Percentiles rank a stretch among this genome's conserved stretches.
Evolutionary conservation across 139 green algal species (phyloP).

Genomic region (Picochlorum sp.): DNA sequence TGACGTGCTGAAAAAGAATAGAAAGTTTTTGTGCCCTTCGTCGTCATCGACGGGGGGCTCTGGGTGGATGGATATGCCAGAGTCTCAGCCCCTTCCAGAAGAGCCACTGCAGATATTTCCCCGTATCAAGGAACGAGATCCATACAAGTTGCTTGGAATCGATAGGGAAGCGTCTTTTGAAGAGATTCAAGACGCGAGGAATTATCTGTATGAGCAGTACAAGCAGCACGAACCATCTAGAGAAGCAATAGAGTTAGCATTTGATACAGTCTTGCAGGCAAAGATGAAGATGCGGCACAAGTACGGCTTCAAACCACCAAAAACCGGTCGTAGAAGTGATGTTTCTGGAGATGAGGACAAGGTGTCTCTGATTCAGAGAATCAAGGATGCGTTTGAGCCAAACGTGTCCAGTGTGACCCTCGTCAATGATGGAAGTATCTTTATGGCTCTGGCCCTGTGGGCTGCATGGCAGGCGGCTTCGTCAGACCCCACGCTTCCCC

Average conservation of each 20-base stretch:
- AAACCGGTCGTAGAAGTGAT: slow-evolving; percentile 38
- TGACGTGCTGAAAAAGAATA: too few relatives aligned
- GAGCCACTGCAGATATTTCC: slow-evolving; percentile 44
- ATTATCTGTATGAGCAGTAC: slow-evolving; percentile 76
- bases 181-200: slow-evolving; percentile 70
- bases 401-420: slow-evolving; percentile 56
- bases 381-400: slow-evolving; percentile 58
- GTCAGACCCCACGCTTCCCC: slow-evolving; percentile 44
- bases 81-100: slow-evolving; percentile 13
- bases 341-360: slow-evolving; percentile 22
- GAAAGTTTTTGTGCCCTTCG: too few relatives aligned
- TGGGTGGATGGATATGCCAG: slow-evolving; percentile 36
- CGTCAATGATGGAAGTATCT: slow-evolving; percentile 76
- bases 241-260: slow-evolving; percentile 77
- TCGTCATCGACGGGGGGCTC: slow-evolving; percentile 11
- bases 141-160: slow-evolving; percentile 71
- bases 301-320: slow-evolving; percentile 58
- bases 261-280: slow-evolving; percentile 67
- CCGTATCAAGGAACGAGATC: slow-evolving; percentile 56
- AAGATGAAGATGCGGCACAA: slow-evolving; percentile 54
- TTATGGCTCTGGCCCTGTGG: slow-evolving; percentile 58
- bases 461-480: slow-evolving; percentile 42
- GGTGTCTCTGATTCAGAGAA: slow-evolving; percentile 16
- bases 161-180: slow-evolving; percentile 61
- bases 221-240: slow-evolving; percentile 58